Base-by-base conservation (phyloP, 140 eudicot genomes). In the Cichorium intybus region DNA sequence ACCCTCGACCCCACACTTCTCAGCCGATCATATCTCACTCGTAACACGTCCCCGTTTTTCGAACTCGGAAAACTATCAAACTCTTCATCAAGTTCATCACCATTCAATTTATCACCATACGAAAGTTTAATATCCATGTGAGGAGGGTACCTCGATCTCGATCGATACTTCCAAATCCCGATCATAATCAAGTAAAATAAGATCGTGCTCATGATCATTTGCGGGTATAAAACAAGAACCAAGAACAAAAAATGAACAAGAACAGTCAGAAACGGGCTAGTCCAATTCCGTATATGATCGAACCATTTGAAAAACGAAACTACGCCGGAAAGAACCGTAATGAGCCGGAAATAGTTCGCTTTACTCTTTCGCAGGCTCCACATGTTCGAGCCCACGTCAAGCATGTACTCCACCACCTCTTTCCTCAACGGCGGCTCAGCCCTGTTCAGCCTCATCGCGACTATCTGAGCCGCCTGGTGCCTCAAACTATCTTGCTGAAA, bases 331-430 rank as follows among this genome's bases (percentile, higher is more conserved):
- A 83, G 50, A 31, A 83, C 77, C 31, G 43, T 65, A 3, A 79
- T 60, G 2, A 83, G 56, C 69, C 88, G 56, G 46, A 20, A 70
- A 47, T 72, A 75, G 62, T 80, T 80, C 22, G 95, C 95, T 68
- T 78, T 83, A 61, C 85, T 80, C 78, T 81, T 80, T 31, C 90
- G 26, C 11, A 80, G 45, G 21, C 95, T 83, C 87, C 90, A 87
- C 81, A 81, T 65, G 58, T 54, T 71, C 28, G 95, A 87, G 27
- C 87, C 85, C 51, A 80, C 85, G 21, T 83, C 95, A 29, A 86
- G 95, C 95, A 86, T 86, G 65, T 78, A 83, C 64, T 86, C 90
- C 2, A 86, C 90, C 24, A 83, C 90, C 59, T 86, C 95, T 41
- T 66, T 86, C 56, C 85, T 70, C 73, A 86, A 61, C 11, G 95